Evolutionary conservation across 2,329 filamentous ascomycete species (phyloP).

Genomic region (Alternaria incomplexa): DNA sequence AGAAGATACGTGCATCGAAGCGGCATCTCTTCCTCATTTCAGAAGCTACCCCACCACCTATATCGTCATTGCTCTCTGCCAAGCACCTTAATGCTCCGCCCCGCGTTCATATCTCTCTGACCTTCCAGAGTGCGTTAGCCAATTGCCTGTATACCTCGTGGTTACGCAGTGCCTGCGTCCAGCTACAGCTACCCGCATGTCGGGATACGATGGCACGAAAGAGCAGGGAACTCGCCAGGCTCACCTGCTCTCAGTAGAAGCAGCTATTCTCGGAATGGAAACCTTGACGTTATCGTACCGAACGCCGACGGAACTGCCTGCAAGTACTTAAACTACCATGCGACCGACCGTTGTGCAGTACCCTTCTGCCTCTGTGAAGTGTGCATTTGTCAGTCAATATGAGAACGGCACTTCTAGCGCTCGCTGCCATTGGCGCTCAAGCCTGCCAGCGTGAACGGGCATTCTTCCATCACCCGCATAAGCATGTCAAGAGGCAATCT

Average conservation of each 20-base stretch:
- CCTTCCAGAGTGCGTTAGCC: constrained; percentile 41
- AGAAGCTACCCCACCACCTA: constrained; percentile 7
- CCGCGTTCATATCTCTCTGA: constrained; percentile 25
- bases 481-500: constrained; percentile 35
- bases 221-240: constrained; percentile 8
- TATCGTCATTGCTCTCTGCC: constrained; percentile 35
- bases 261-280: constrained; percentile 4
- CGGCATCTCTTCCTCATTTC: neutral
- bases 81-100: constrained; percentile 25
- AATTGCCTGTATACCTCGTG: constrained; percentile 18
- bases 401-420: constrained; percentile 31
- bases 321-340: constrained; percentile 20
- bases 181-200: constrained; percentile 1
- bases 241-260: constrained; percentile 3
- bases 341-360: neutral
- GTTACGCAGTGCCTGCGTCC: constrained; percentile 21
- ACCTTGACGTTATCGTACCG: constrained; percentile 28
- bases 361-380: constrained; percentile 7
- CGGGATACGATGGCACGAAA: neutral
- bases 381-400: constrained; percentile 22
- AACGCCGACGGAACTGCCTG: neutral
- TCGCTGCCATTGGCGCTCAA: constrained; percentile 39
- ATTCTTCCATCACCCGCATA: constrained; percentile 28
- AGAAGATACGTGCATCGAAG: constrained; percentile 1
- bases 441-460: constrained; percentile 44